These are phyloP conservation scores for Medakamo hakoo DNA, from an alignment of 139 green algal species.

Conservation along the genomic window DNA sequence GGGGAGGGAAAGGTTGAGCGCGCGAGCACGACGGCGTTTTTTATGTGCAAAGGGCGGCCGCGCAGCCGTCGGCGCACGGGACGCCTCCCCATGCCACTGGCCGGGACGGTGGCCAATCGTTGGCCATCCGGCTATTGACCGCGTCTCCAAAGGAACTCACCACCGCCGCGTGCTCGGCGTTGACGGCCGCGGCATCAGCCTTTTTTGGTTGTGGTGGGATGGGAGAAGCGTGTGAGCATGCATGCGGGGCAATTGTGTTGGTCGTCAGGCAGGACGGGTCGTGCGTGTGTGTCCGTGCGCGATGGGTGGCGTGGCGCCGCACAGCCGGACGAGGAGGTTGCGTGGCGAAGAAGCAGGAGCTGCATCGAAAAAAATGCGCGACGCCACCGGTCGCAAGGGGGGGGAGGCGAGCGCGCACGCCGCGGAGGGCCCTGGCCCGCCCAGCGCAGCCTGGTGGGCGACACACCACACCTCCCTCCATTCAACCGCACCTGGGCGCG, in stretches of 20 bases:
- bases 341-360: not conserved
- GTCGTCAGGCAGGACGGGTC: too few species aligned
- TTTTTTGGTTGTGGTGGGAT: not conserved
- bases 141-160: slow-evolving; percentile 2
- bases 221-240: not conserved
- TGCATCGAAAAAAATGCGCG: not conserved
- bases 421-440: too few species aligned
- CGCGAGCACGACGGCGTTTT: not conserved
- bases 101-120: not conserved
- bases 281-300: too few species aligned
- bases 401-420: too few species aligned
- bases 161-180: slow-evolving; percentile 23
- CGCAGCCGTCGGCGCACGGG: not conserved
- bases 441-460: too few species aligned
- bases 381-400: not conserved
- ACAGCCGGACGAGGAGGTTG: not conserved
- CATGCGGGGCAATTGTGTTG: too few species aligned
- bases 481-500: slow-evolving; percentile 10
- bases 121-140: not conserved
- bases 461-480: not conserved
- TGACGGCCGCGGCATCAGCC: slow-evolving; percentile 22
- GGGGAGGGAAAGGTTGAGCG: not conserved
- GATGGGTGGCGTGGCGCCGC: too few species aligned
- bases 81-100: not conserved
- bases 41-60: not conserved